These are phyloP conservation scores for Sporothrix pseudoabietina DNA, from an alignment of 2,329 filamentous ascomycete genomes.

Conservation along the genomic window DNA sequence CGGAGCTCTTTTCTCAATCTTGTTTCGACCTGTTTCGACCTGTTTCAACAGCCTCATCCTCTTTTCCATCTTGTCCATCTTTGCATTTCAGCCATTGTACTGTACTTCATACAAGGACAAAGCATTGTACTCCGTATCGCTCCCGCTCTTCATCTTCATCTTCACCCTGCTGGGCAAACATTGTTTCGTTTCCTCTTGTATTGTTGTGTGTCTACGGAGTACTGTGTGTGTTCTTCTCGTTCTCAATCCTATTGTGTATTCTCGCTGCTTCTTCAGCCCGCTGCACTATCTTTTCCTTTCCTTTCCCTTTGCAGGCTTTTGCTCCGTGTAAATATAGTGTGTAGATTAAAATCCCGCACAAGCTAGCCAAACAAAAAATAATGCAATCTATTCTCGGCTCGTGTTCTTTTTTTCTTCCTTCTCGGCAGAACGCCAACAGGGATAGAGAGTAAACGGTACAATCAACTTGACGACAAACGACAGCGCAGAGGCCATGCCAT, in stretches of 20 bases:
- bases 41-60: slow-evolving; percentile 19
- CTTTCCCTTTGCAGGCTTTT: neutral
- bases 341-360: neutral
- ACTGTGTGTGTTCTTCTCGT: no score
- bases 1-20: neutral
- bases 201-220: neutral
- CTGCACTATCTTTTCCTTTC: neutral
- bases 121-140: neutral
- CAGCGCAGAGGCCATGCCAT: slow-evolving; percentile 12
- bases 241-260: neutral
- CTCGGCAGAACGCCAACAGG: slow-evolving; percentile 16
- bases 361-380: neutral
- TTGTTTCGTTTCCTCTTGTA: neutral
- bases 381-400: slow-evolving; percentile 2
- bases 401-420: neutral
- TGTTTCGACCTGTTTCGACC: slow-evolving; percentile 22
- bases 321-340: slow-evolving; percentile 10
- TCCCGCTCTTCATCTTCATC: no score
- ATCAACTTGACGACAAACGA: no score
- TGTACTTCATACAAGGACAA: neutral
- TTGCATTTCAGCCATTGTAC: neutral
- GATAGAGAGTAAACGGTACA: neutral
- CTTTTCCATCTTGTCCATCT: neutral
- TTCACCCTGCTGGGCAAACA: neutral
- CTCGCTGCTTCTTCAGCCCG: neutral